Conservation (phyloP, 139 green algal genomes). For the Chlamydomonas sp. region DNA sequence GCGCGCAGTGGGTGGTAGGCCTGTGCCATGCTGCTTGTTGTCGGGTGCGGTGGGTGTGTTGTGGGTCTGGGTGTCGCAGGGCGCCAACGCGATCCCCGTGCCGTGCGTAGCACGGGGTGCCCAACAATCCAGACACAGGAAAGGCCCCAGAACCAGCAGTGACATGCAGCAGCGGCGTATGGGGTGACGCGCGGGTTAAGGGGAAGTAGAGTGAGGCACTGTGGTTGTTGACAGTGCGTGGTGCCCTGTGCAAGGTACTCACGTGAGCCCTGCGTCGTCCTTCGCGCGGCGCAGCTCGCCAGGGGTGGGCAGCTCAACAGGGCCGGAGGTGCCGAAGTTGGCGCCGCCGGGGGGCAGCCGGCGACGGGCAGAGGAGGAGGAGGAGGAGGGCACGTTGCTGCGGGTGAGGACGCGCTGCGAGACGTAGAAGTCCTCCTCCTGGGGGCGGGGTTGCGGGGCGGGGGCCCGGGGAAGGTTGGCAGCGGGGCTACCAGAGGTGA, state of each 20-base stretch:
- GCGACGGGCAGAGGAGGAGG: not conserved
- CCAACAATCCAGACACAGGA: not conserved
- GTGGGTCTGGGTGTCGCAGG: too few species aligned
- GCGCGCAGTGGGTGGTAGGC: too few species aligned
- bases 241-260: too few species aligned
- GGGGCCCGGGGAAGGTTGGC: not conserved
- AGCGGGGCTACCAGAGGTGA: too few species aligned
- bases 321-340: conserved; percentile 68
- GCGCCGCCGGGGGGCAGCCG: conserved; percentile 24
- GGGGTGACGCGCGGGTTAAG: too few species aligned
- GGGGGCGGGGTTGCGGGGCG: not conserved
- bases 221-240: too few species aligned
- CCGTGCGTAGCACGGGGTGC: too few species aligned
- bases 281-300: conserved; percentile 36
- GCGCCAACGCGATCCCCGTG: too few species aligned
- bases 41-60: too few species aligned
- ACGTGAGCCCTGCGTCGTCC: conserved; percentile 1
- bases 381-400: not conserved
- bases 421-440: conserved; percentile 84
- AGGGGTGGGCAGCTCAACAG: conserved; percentile 84
- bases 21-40: too few species aligned
- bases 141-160: not conserved
- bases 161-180: too few species aligned
- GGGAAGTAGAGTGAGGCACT: too few species aligned
- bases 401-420: conserved; percentile 18